Base-by-base conservation (phyloP, 2,329 filamentous ascomycete genomes). In the Plenodomus lindquistii region DNA sequence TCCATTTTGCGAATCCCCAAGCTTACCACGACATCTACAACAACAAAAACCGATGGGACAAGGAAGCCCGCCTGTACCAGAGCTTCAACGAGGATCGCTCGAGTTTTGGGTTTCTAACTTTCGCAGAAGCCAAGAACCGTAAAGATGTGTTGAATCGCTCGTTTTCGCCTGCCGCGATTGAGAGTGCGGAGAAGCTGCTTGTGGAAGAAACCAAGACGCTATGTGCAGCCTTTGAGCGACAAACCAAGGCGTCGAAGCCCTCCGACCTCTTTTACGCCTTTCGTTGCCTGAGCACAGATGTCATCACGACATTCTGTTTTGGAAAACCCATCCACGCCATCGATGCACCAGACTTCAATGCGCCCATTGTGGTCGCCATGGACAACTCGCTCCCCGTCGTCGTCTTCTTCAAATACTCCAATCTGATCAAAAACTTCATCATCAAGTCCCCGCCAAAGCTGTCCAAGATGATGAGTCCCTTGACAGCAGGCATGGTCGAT, bases 11-110 rank as follows among this genome's bases (percentile, higher is more conserved):
- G 9, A 64, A 70, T 16, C 75, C 76, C 1, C 41, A 67, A 8
- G 73, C 71, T 19, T 78, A 77, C 54, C 62, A 73, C 50, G 73
- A 74, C 31, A 77, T 78, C 31, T 77, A 77, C 59, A 74, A 71
- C 53, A 63, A 64, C 41, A 66, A 62, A 35, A 72, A 73, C 38
- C 63, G 67, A 15, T 77, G 74, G 74, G 68, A 76, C 48, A 78
- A 78, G 45, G 73, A 78, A 36, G 53, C 52, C 1, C 47, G 35
- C 0, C 57, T 77, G 1, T 78, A 78, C 51, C 59, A 63, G 16
- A 65, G 65, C 35, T 77, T 79, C 50, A 70, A 70, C 44, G 67
- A 73, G 44, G 68, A 76, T 48, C 55, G 69, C 16, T 75, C 74
- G n/a, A 74, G 70, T 22, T 77, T 79, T 52, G 74, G 70, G 10